Percentiles rank a stretch among this genome's conserved stretches.
phyloP scores from a whole-genome alignment of 2,329 filamentous ascomycete species.

The Hysterium pulicare region DNA sequence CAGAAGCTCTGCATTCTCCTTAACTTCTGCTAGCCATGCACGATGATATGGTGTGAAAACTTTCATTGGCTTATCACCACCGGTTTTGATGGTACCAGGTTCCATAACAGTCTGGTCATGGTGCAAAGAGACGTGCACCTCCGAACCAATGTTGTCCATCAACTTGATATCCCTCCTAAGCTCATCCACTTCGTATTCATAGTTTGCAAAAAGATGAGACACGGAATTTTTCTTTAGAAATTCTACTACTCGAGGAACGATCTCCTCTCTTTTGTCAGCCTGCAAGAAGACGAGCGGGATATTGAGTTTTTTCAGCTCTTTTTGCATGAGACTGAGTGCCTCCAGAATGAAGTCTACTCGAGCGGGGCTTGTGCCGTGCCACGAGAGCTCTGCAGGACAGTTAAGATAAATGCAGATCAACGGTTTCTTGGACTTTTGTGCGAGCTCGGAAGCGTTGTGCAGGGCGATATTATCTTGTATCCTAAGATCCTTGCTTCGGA shows the following conservation, averaged over 20 bases:
- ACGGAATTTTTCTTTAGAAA: conserved; percentile 45
- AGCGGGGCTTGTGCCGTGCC: conserved; percentile 50
- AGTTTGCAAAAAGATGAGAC: conserved; percentile 49
- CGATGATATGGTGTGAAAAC: conserved; percentile 52
- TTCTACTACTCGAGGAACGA: conserved; percentile 40
- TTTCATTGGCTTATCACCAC: conserved; percentile 47
- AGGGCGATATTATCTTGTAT: conserved; percentile 50
- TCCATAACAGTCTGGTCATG: conserved; percentile 51
- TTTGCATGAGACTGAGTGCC: conserved; percentile 43
- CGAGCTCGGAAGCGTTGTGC: conserved; percentile 45
- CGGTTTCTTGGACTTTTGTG: conserved; percentile 41
- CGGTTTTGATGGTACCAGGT: conserved; percentile 43
- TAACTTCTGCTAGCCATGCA: conserved; percentile 45
- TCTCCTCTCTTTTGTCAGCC: conserved; percentile 41
- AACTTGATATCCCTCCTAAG: conserved; percentile 45
- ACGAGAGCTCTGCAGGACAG: conserved; percentile 47
- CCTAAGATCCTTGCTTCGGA: conserved; percentile 50
- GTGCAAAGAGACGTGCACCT: conserved; percentile 41
- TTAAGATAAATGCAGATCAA: conserved; percentile 48
- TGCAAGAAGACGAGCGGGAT: conserved; percentile 49
- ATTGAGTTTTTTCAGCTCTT: conserved; percentile 45
- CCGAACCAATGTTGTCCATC: conserved; percentile 33
- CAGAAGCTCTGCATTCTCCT: conserved; percentile 41
- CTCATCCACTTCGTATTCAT: conserved; percentile 47
- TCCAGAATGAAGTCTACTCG: conserved; percentile 49